A percentile compares a stretch with the other conserved stretches of the same genome.
phyloP scores from a whole-genome alignment of 1,284 basidiomycete species.

The Flammula alnicola region DNA sequence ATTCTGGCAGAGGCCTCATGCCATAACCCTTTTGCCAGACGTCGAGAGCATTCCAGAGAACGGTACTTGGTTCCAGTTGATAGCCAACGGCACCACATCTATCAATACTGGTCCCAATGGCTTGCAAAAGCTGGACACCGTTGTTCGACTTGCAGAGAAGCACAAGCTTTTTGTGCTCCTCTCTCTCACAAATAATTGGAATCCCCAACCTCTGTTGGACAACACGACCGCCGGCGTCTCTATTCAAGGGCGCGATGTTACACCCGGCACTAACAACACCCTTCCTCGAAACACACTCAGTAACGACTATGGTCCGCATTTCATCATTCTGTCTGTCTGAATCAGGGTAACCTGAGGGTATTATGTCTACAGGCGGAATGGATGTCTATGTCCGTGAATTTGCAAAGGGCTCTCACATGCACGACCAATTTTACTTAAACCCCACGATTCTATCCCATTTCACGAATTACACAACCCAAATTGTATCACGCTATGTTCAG shows the following conservation, averaged over 20 bases:
- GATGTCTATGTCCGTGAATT: slow-evolving; percentile 65
- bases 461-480: slow-evolving; percentile 56
- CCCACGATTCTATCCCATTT: slow-evolving; percentile 52
- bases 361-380: slow-evolving; percentile 55
- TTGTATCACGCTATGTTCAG: slow-evolving; percentile 59
- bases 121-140: slow-evolving; percentile 68
- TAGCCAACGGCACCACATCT: slow-evolving; percentile 47
- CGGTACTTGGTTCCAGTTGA: slow-evolving; percentile 61
- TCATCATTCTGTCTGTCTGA: neutral
- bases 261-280: slow-evolving; percentile 41
- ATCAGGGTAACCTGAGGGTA: slow-evolving; percentile 4
- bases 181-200: slow-evolving; percentile 77
- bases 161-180: slow-evolving; percentile 63
- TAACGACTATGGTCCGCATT: slow-evolving; percentile 60
- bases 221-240: slow-evolving; percentile 23
- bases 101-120: slow-evolving; percentile 70
- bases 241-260: slow-evolving; percentile 37
- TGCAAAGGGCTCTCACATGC: slow-evolving; percentile 37
- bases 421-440: slow-evolving; percentile 65
- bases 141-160: slow-evolving; percentile 61
- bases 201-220: slow-evolving; percentile 42
- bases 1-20: slow-evolving; percentile 16
- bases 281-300: slow-evolving; percentile 57
- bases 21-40: slow-evolving; percentile 39
- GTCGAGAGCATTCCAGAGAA: slow-evolving; percentile 58